Base-by-base conservation (phyloP, 805 yeast genomes). In the Saccharomycopsis synnaedendra region DNA sequence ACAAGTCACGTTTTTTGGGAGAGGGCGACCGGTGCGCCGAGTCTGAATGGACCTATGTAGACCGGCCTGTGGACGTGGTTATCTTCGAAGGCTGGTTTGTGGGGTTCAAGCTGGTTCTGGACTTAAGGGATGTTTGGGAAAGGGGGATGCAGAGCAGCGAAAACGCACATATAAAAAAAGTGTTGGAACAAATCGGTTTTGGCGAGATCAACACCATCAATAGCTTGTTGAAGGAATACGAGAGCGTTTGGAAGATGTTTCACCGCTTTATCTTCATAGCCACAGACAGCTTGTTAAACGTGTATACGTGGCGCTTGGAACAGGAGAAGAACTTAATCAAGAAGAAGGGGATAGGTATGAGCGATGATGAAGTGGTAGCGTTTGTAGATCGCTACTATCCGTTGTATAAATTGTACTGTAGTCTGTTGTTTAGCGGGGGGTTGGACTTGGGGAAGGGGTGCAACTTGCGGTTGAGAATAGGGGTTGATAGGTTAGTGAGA, bases 1-100 rank as follows among this genome's bases (percentile, higher is more conserved):
- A 90, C 59, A 93, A 90, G 61, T 76, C 94, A 1, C 66, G 69
- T 10, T 74, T 66, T 56, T 44, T 58, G 28, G 97, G 97, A 0
- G 72, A 73, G 47, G 98, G 98, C 4, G 97, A 90, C 62, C 67
- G 97, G 45, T 55, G 61, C 5, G 66, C 67, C 0, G 56, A 47
- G 5, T 52, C 55, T 0, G 52, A 65, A 8, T 77, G 81, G 81
- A 55, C 55, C 3, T 47, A 56, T 3, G 60, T 64, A 4, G 56
- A 57, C 0, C 49, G 51, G 1, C 72, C 74, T 2, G 68, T 77
- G 3, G 86, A 84, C 56, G 72, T 88, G 3, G 71, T 90, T 3
- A 62, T 90, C 1, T 69, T 93, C 39, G 98, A 90, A 64, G 98
- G 97, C 4, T 90, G 98, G 98, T 87, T 89, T 65, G 72, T 78